Percentiles rank a stretch among this genome's conserved stretches.
Conservation (phyloP, 2,329 filamentous ascomycete species). For the Trichophyton mentagrophytes region DNA sequence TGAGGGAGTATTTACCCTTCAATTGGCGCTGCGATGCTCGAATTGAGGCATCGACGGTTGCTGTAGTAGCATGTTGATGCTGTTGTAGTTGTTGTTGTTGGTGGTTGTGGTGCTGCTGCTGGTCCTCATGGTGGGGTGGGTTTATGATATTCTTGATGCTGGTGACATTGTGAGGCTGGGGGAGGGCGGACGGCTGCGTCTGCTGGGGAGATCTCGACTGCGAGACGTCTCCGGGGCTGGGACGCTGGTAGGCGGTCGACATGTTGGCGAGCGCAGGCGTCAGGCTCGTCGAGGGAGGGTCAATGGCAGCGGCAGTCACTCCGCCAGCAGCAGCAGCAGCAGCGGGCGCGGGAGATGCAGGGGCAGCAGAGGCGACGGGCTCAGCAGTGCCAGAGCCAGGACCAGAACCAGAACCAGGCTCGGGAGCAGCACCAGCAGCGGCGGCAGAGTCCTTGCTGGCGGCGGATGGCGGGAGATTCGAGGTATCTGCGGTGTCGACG, state of each 20-base stretch:
- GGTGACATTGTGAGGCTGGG: slow-evolving; percentile 49
- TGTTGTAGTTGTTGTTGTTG: slow-evolving; percentile 16
- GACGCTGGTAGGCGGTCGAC: slow-evolving; percentile 3
- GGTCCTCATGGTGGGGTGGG: slow-evolving; percentile 37
- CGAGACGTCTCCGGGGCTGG: slow-evolving; percentile 12
- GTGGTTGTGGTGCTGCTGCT: slow-evolving; percentile 12
- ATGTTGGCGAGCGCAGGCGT: neutral
- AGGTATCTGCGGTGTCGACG: slow-evolving; percentile 9
- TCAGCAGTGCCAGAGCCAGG: no score
- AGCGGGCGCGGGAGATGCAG: no score
- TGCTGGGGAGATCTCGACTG: slow-evolving; percentile 25
- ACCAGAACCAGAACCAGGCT: slow-evolving; percentile 17
- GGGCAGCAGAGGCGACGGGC: no score
- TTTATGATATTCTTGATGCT: slow-evolving; percentile 79
- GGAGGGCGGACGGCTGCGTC: slow-evolving; percentile 22
- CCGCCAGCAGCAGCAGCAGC: no score
- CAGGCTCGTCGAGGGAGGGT: neutral
- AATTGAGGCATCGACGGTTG: slow-evolving; percentile 10
- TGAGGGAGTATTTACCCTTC: slow-evolving; percentile 92
- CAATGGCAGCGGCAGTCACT: neutral
- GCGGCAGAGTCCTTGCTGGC: slow-evolving; percentile 10
- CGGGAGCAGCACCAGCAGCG: neutral
- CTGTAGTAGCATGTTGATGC: slow-evolving; percentile 4
- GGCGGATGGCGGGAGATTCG: slow-evolving; percentile 7
- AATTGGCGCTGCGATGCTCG: slow-evolving; percentile 48